phyloP scores from a whole-genome alignment of 495 filamentous ascomycete species.

The Penicillium pancosmium region DNA sequence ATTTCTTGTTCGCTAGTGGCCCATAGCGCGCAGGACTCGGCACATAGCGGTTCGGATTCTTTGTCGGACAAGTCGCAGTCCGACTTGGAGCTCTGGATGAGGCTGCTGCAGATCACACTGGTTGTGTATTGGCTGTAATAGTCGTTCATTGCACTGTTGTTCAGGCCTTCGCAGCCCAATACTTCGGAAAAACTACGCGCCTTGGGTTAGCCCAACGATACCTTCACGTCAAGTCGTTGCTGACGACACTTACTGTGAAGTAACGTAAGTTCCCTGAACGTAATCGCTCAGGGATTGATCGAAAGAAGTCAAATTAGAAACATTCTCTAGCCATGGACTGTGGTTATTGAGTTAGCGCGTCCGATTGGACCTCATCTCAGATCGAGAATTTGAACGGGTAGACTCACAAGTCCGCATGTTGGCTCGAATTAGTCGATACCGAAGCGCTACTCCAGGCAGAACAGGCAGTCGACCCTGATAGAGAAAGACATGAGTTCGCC shows the following conservation, averaged over 20 bases:
- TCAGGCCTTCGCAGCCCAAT: slow-evolving; percentile 80
- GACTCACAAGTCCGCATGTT: slow-evolving; percentile 78
- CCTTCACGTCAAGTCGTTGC: background rate
- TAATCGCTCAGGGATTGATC: slow-evolving; percentile 75
- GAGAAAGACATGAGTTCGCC: slow-evolving; percentile 68
- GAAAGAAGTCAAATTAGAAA: slow-evolving; percentile 75
- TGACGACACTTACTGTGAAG: slow-evolving; percentile 63
- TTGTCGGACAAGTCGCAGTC: slow-evolving; percentile 65
- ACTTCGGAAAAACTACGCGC: slow-evolving; percentile 44
- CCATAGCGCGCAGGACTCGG: slow-evolving; percentile 80
- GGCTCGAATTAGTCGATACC: slow-evolving; percentile 68
- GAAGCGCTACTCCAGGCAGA: slow-evolving; percentile 81
- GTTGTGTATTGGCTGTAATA: slow-evolving; percentile 94
- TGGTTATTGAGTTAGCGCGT: slow-evolving; percentile 29
- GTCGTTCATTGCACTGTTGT: slow-evolving; percentile 77
- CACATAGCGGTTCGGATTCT: slow-evolving; percentile 79
- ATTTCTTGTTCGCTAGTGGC: slow-evolving; percentile 88
- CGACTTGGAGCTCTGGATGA: slow-evolving; percentile 87
- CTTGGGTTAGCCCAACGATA: slow-evolving; percentile 16
- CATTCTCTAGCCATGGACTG: slow-evolving; percentile 86
- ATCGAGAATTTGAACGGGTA: background rate
- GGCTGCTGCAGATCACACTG: slow-evolving; percentile 89
- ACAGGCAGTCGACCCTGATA: slow-evolving; percentile 78
- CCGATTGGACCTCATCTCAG: background rate
- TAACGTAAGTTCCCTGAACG: slow-evolving; percentile 71